Evolutionary conservation across 805 yeast genomes (phyloP), one percentile per base, ranked within the genome.

Genomic region (Barnettozyma pratensis): DNA sequence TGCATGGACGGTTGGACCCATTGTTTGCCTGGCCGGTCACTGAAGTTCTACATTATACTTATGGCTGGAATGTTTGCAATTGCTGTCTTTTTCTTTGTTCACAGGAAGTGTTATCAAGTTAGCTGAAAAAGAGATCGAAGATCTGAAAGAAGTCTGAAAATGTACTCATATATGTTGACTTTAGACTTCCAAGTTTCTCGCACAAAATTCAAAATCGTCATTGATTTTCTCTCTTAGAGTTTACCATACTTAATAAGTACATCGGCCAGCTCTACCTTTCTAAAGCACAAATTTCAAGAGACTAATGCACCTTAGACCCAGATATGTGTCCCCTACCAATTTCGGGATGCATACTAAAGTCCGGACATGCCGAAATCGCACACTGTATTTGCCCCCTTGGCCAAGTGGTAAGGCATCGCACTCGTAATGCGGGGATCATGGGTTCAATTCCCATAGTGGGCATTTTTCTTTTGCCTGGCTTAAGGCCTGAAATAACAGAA

Each of bases 391-490:
- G 75, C 75, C 75, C 65, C 68, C 71, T 72, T 73, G 76, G 77
- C 77, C 76, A 73, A 73, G 77, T 71, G 77, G 77, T 72, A 72
- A 72, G 76, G 76, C 77, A 70, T 71, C 77, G 76, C 77, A 73
- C 77, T 73, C 77, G 77, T 73, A 73, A 71, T 72, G 77, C 76
- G 77, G 76, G 74, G 77, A 73, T 67, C 77, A 70, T 68, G 76
- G 76, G 77, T 73, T 73, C 77, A 72, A 73, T 68, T 72, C 77
- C 76, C 76, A 68, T 72, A 73, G 76, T 69, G 66, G 76, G 76
- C 77, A 73, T 30, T 12, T 19, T 19, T 19, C 19, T 19, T 19
- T 19, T 19, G 19, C 19, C 19, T 19, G 3, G 19, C 19, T 19
- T 19, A 19, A 19, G 19, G 19, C 3, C 19, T 19, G 19, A 19